phyloP scores from a whole-genome alignment of 305 asterid genomes.

The Striga hermonthica region DNA sequence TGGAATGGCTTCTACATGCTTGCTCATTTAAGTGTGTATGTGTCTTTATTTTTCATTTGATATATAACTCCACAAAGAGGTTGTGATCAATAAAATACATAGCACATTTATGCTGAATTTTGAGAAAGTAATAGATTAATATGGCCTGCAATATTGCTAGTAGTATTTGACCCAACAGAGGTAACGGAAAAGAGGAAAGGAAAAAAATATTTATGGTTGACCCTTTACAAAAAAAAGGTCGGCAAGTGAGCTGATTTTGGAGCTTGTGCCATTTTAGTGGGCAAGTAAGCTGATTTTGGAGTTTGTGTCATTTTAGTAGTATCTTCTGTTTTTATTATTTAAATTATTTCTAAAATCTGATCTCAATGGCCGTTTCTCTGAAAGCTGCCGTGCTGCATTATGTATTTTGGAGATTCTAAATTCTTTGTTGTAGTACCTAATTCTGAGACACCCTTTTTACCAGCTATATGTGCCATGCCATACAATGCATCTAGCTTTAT shows the following conservation, averaged over 20 bases:
- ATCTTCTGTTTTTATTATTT: not conserved
- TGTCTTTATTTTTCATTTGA: not conserved
- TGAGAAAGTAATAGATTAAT: not conserved
- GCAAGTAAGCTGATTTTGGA: not conserved
- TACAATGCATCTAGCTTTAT: not conserved
- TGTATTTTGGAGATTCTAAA: not conserved
- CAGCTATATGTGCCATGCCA: too few species aligned
- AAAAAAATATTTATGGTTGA: not conserved
- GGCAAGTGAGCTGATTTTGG: not conserved
- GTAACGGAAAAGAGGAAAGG: not conserved
- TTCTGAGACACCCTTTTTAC: not conserved
- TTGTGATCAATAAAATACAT: not conserved
- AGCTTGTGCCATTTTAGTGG: not conserved
- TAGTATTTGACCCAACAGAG: not conserved
- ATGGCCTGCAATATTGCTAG: not conserved
- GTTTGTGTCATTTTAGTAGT: not conserved
- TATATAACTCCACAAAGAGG: not conserved
- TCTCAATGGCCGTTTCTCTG: not conserved
- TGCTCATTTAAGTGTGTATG: not conserved
- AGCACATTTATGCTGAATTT: not conserved
- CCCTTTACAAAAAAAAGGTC: not conserved
- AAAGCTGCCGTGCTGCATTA: conserved; percentile 12
- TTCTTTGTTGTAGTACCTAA: conserved; percentile 20
- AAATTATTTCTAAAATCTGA: not conserved
- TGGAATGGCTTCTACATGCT: not conserved